Evolutionary conservation across 352 stramenopile genomes (phyloP).

Genomic region (Pythium utonaiense): DNA sequence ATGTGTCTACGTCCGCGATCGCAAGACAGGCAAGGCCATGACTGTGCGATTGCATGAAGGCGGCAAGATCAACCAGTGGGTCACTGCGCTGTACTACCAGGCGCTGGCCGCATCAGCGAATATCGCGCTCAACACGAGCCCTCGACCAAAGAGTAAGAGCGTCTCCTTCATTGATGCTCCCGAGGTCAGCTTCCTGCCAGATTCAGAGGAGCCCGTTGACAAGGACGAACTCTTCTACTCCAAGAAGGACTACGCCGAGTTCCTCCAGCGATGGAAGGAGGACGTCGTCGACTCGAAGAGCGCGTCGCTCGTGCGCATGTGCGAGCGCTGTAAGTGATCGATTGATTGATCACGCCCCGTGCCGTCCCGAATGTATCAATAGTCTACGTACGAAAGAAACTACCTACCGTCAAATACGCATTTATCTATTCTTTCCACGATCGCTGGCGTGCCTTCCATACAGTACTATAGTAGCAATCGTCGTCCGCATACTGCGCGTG

Average conservation of each 20-base stretch:
- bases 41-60: slow-evolving; percentile 26
- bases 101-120: slow-evolving; percentile 13
- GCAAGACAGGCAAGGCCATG: slow-evolving; percentile 14
- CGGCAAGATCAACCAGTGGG: slow-evolving; percentile 30
- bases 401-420: not conserved
- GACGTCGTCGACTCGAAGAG: slow-evolving; percentile 20
- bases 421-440: slow-evolving; percentile 7
- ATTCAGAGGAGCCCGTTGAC: slow-evolving; percentile 19
- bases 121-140: slow-evolving; percentile 4
- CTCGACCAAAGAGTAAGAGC: slow-evolving; percentile 20
- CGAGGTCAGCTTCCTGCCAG: slow-evolving; percentile 24
- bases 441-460: not conserved
- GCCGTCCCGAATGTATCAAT: slow-evolving; percentile 18
- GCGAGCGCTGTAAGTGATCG: slow-evolving; percentile 24
- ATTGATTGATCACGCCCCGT: not conserved
- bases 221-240: slow-evolving; percentile 30
- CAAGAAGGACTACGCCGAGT: slow-evolving; percentile 30
- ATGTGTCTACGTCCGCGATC: slow-evolving; percentile 26
- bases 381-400: slow-evolving; percentile 3
- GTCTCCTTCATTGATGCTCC: slow-evolving; percentile 26
- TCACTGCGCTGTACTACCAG: slow-evolving; percentile 28
- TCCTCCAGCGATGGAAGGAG: slow-evolving; percentile 27
- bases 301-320: slow-evolving; percentile 18
- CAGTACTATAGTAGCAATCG: not conserved
- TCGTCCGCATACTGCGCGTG: too few species aligned